Base-by-base conservation (phyloP, 2,329 filamentous ascomycete species). In the Colletotrichum destructivum region DNA sequence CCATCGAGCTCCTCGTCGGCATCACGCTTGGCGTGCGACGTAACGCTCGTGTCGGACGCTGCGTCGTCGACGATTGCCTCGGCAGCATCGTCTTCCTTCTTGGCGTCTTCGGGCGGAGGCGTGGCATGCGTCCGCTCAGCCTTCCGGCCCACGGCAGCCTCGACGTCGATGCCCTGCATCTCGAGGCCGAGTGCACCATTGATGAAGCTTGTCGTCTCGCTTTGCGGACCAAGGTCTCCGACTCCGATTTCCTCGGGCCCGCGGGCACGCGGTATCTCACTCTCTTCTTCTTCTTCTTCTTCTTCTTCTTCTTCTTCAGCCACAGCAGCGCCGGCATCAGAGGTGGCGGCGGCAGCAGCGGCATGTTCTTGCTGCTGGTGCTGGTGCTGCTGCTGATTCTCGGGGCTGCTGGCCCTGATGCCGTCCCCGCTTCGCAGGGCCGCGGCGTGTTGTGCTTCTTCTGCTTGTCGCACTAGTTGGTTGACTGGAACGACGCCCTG, bases 171-270 rank as follows among this genome's bases (percentile, higher is more conserved):
- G 15, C 84, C 87, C 63, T 86, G 84, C 81, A 88, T 86, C 59
- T 85, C 83, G n/a, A 88, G 76, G 47, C 82, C 79, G 44, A 77
- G 79, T 55, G 84, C 81, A 66, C 84, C 80, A 21, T 15, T 35
- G 26, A 82, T 78, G 69, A 81, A 80, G 62, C 79, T 82, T 51
- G 80, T 84, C 18, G 79, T 83, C 65, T 82, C 84, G 63, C 74
- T 83, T 81, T 94, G 95, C 12, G 93, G 91, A 0, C 96, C 96
- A 75, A 94, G 93, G 79, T 99, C 96, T 76, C 94, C 91, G 71
- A 95, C 90, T 5, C 95, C 96, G 62, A 98, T 93, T 75, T 94
- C 88, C 40, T 94, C 90, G 0, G 96, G 96, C 0, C 96, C 96
- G 51, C 94, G 88, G 0, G 93, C 94, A 81, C 97, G 94, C 6